A percentile compares a stretch with the other conserved stretches of the same genome.
These are phyloP conservation scores for Quercus tomentella DNA, from an alignment of 331 rosid genomes.

Conservation along the genomic window DNA sequence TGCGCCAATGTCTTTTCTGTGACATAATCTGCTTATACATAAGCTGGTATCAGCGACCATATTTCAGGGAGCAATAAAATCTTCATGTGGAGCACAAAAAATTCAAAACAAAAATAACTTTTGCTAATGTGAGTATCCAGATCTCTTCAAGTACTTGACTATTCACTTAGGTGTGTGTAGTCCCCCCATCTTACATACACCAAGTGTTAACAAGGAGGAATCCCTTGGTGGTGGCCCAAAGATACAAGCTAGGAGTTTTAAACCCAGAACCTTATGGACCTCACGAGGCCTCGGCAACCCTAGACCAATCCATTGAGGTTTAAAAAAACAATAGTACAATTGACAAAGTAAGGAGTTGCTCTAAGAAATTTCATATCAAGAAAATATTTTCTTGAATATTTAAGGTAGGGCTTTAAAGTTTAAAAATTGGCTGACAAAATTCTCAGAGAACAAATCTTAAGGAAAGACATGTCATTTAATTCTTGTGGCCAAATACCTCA, in stretches of 20 bases:
- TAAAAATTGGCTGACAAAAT: not conserved
- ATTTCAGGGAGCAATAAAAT: not conserved
- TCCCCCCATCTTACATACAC: too few species aligned
- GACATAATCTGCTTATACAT: slow-evolving; percentile 31
- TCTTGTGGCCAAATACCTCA: not conserved
- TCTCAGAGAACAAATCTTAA: not conserved
- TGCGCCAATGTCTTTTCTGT: slow-evolving; percentile 41
- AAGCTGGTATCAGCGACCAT: slow-evolving; percentile 1
- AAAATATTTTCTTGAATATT: not conserved
- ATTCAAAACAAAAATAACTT: too few species aligned
- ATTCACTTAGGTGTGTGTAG: too few species aligned
- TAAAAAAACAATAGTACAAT: not conserved
- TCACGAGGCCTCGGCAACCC: too few species aligned
- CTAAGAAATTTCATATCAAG: not conserved
- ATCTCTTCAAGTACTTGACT: too few species aligned
- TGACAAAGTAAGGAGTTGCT: not conserved
- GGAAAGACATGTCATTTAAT: not conserved
- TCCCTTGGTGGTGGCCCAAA: too few species aligned
- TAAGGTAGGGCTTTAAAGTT: not conserved
- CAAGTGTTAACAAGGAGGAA: too few species aligned
- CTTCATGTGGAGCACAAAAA: not conserved
- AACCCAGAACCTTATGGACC: too few species aligned
- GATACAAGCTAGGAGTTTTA: too few species aligned
- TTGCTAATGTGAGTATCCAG: too few species aligned
- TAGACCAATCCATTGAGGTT: too few species aligned